Conservation (phyloP, 2,329 filamentous ascomycete species). For the Ophiostoma novo-ulmi region DNA sequence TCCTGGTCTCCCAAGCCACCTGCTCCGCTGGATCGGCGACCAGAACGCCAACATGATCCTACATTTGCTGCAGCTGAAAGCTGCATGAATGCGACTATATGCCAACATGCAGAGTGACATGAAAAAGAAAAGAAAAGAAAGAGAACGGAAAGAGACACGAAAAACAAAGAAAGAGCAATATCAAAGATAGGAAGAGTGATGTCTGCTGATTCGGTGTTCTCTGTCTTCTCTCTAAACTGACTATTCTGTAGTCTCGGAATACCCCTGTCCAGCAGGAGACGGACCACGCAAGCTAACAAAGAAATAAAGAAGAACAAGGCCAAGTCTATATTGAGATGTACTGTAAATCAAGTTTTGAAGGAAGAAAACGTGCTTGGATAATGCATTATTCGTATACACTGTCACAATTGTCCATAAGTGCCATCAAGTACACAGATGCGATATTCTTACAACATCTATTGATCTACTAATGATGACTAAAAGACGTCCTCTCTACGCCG, state of each 20-base stretch:
- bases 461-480: too few species aligned
- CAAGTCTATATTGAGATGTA: not conserved
- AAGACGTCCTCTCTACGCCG: too few species aligned
- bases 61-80: not conserved
- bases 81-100: constrained; percentile 2
- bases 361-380: not conserved
- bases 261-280: not conserved
- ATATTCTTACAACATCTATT: too few species aligned
- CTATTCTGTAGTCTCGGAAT: not conserved
- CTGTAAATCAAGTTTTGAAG: not conserved
- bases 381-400: too few species aligned
- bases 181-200: too few species aligned
- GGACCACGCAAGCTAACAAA: not conserved
- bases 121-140: not conserved
- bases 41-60: constrained; percentile 1
- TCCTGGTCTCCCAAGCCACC: not conserved
- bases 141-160: not conserved
- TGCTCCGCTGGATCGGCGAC: constrained; percentile 17
- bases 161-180: too few species aligned
- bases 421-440: too few species aligned
- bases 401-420: too few species aligned
- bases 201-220: too few species aligned
- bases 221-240: too few species aligned
- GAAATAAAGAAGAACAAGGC: not conserved
- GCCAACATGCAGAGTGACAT: not conserved